Base-by-base conservation (phyloP, 371 early-diverging fungal species). In the Nematocida homosporus region DNA sequence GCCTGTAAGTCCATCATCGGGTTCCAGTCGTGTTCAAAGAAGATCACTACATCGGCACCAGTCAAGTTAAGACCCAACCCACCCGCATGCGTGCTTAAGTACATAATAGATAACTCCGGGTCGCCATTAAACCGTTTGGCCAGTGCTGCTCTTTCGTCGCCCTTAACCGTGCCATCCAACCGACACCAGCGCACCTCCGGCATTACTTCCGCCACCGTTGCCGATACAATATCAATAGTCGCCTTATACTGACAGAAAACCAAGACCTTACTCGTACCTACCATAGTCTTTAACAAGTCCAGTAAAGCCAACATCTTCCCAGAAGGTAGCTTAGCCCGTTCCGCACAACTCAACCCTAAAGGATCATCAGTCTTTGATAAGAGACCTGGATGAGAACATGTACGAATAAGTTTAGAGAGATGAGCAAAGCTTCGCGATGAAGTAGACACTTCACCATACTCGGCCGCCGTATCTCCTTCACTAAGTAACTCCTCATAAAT, bases 1-100 rank as follows among this genome's bases (percentile, higher is more conserved):
- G 95, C 95, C 81, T 95, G 94, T 41, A 88, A 86, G 81, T 98
- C 97, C 80, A 93, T 95, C 89, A 93, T 93, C 1, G 99, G 99
- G 83, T 99, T 99, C 92, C 97, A 99, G 80, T 99, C 99, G 83
- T 95, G 96, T 83, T 99, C 99, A 16, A 94, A 93, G 87, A 99
- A 95, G 35, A 99, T 94, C 4, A 97, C 98, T 1, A 94, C 95
- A 80, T 96, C 95, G 2, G 99, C 99, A 10, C 93, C 93, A 3
- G 96, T 96, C 78, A 99, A 82, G 77, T 97, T 99, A 2, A 99
- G 87, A 1, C 99, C 99, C 6, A 97, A 86, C 1, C 98, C 98
- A 80, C 99, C 99, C 18, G 95, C 94, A 59, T 90, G 90, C 0
- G 97, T 97, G 30, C 97, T 97, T 53, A 97, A 84, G 27, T 97